phyloP scores from a whole-genome alignment of 2,329 filamentous ascomycete genomes.

The Lecanicillium sp. region DNA sequence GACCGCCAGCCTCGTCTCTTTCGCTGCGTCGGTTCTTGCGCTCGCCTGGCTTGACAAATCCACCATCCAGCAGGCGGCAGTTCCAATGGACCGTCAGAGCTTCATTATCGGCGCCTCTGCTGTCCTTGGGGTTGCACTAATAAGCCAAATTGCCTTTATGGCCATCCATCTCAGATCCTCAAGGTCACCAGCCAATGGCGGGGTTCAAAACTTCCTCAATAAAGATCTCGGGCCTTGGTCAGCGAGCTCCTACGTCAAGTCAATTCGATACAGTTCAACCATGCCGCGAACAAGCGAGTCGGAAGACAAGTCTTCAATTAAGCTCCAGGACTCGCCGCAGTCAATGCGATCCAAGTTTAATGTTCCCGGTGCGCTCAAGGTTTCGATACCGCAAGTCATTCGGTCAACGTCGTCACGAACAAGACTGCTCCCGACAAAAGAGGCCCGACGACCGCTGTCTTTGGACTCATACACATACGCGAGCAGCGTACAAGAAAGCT shows the following conservation, averaged over 20 bases:
- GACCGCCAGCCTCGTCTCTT: constrained; percentile 33
- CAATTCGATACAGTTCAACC: constrained; percentile 43
- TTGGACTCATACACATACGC: constrained; percentile 34
- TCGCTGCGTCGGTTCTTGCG: constrained; percentile 34
- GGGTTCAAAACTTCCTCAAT: constrained; percentile 18
- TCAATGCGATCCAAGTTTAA: constrained; percentile 26
- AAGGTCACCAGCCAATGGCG: constrained; percentile 18
- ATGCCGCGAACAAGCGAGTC: constrained; percentile 22
- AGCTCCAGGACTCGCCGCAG: constrained; percentile 32
- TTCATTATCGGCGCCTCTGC: constrained; percentile 37
- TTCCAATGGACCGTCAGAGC: constrained; percentile 13
- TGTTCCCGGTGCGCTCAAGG: constrained; percentile 20
- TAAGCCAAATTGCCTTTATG: constrained; percentile 40
- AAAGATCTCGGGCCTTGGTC: constrained; percentile 15
- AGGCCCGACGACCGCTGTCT: constrained; percentile 37
- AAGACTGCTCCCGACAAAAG: constrained; percentile 37
- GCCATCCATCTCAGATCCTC: constrained; percentile 32
- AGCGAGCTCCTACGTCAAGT: constrained; percentile 33
- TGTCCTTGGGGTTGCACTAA: constrained; percentile 35
- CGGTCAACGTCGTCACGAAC: constrained; percentile 51
- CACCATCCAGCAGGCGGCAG: constrained; percentile 14
- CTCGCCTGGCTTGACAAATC: constrained; percentile 32
- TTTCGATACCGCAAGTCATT: constrained; percentile 35
- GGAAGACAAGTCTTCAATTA: constrained; percentile 25
- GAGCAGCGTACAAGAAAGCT: constrained; percentile 47